A percentile compares a stretch with the other conserved stretches of the same genome.
These are phyloP conservation scores for Quercus suber DNA, from an alignment of 306 rosid species.

Conservation along the genomic window DNA sequence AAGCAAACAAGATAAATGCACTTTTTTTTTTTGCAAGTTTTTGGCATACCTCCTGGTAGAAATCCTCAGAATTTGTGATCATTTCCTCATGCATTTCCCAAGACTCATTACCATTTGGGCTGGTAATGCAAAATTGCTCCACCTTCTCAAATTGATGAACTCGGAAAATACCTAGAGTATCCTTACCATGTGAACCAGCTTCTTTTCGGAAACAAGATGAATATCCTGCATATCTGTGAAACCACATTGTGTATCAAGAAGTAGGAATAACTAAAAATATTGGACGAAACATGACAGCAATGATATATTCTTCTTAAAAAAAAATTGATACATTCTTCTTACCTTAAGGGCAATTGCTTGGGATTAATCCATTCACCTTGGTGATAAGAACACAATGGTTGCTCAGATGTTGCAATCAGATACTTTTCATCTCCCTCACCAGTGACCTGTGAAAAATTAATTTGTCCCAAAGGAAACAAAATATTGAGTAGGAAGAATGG, in stretches of 20 bases:
- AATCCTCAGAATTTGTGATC: conserved; percentile 60
- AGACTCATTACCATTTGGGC: conserved; percentile 34
- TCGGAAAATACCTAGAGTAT: conserved; percentile 47
- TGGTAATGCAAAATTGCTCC: conserved; percentile 49
- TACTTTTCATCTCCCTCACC: conserved; percentile 60
- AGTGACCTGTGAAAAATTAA: neutral
- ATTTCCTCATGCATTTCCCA: conserved; percentile 53
- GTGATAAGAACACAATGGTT: conserved; percentile 49
- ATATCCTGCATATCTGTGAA: conserved; percentile 47
- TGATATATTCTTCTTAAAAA: neutral
- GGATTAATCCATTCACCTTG: conserved; percentile 53
- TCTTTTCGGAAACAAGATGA: conserved; percentile 56
- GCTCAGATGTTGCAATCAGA: conserved; percentile 57
- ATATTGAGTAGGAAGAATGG: no score
- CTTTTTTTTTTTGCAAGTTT: no score
- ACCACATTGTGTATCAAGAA: no score
- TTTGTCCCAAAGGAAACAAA: no score
- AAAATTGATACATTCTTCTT: neutral
- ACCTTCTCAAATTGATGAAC: conserved; percentile 59
- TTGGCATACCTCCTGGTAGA: conserved; percentile 51
- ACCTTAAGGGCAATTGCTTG: conserved; percentile 49
- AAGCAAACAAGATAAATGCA: no score
- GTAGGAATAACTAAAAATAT: neutral
- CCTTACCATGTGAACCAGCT: conserved; percentile 58
- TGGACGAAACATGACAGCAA: neutral